Evolutionary conservation across 805 yeast species (phyloP).

Genomic region (Metschnikowia lunata): DNA sequence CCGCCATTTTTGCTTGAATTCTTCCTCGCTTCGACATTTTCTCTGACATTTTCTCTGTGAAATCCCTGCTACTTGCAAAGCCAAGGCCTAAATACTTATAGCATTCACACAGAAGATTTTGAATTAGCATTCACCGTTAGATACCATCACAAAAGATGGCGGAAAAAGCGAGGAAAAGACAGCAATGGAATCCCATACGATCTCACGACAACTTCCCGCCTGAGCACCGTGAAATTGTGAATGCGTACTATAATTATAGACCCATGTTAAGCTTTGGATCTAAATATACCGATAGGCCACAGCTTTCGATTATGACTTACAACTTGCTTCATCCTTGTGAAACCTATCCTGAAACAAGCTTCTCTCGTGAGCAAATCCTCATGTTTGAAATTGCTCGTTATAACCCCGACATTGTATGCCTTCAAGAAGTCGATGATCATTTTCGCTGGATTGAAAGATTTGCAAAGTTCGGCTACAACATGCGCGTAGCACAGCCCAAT

Average conservation of each 20-base stretch:
- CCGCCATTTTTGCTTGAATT: too few species aligned
- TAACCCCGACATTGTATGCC: constrained; percentile 7
- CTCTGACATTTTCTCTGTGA: too few species aligned
- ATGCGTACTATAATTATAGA: constrained; percentile 1
- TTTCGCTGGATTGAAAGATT: not conserved
- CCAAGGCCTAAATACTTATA: too few species aligned
- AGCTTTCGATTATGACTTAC: constrained; percentile 7
- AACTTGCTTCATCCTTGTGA: not conserved
- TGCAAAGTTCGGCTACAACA: constrained; percentile 1
- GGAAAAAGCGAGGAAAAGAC: too few species aligned
- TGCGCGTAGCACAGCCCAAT: not conserved
- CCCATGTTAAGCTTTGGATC: constrained; percentile 1
- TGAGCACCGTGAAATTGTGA: too few species aligned
- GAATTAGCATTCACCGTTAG: too few species aligned
- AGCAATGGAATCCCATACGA: too few species aligned
- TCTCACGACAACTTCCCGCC: too few species aligned
- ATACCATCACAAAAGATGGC: too few species aligned
- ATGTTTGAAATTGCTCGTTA: constrained; percentile 3
- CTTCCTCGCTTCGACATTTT: too few species aligned
- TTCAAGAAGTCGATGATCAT: constrained; percentile 3
- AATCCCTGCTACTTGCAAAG: too few species aligned
- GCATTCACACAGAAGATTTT: too few species aligned
- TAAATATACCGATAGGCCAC: constrained; percentile 2
- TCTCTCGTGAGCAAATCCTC: constrained; percentile 2
- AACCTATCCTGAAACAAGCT: not conserved